Evolutionary conservation across 768 basidiomycete species (phyloP), one percentile per base, ranked within the genome.

Genomic region (Asterophora parasitica): DNA sequence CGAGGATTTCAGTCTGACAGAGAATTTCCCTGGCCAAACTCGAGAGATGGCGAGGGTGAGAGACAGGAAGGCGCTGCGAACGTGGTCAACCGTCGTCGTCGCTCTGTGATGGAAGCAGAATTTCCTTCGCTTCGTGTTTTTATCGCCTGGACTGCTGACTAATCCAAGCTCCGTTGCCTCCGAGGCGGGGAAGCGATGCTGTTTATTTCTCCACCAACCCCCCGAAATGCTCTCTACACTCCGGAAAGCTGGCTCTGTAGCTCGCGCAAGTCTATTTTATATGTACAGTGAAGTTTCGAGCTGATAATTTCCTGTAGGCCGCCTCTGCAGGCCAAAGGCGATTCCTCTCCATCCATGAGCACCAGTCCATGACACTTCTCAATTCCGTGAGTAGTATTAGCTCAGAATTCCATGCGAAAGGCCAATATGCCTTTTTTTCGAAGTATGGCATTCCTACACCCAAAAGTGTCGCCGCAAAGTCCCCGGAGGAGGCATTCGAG

Each of bases 361-460:
- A 96, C 73, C 94, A 98, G 68, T 95, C 93, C 36, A 88, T 98
- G 68, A 84, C 85, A 55, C 76, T 99, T 38, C 80, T 99, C 58
- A 96, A 97, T 72, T 85, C 92, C 54, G 95, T 97, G 63, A 60
- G 76, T 61, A 7, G 19, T 23, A 19, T n/a, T 3, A 33, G n/a
- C 46, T 35, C 13, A 31, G 37, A 42, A 27, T 16, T 28, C 17
- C 42, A 37, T 23, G 12, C 41, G 9, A 41, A 42, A 41, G 33
- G 42, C 33, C 16, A 12, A 40, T 48, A 30, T 23, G 15, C 33
- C 23, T 52, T 12, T n/a, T 16, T 28, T 44, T 20, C 15, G 28
- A 28, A 98, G 94, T 96, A 96, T 68, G 93, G 92, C 16, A 87
- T 98, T 48, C 85, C 92, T 10, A 98, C 95, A 11, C 96, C 96